Evolutionary conservation across 768 basidiomycete species (phyloP), one percentile per base, ranked within the genome.

Genomic region (Ramaria rubella): DNA sequence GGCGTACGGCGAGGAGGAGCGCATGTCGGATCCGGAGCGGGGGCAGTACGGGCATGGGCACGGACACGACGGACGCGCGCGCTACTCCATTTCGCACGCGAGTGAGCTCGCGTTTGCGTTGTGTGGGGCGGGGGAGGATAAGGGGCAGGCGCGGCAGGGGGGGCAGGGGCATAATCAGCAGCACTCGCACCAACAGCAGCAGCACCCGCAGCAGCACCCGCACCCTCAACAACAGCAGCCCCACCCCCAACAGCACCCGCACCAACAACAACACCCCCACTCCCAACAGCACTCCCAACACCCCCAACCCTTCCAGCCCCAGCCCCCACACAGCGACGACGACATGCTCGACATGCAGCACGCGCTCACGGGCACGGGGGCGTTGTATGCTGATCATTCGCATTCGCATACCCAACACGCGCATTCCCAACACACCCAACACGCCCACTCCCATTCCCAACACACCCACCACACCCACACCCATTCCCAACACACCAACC

Each of bases 341-440:
- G 73, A 76, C 54, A 73, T 73, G 1, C 54, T 68, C 29, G 59
- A 65, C 30, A 77, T 75, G 65, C 60, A 68, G 8, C 48, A 49
- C 29, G 48, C 48, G 9, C 48, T 49, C 15, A 26, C 48, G 27
- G 48, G 48, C n/a, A n/a, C n/a, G n/a, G n/a, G n/a, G n/a, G n/a
- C n/a, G n/a, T n/a, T n/a, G n/a, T n/a, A n/a, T n/a, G n/a, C n/a
- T n/a, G n/a, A n/a, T n/a, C n/a, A 17, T 49, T 17, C 29, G 29
- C 29, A 24, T n/a, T n/a, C n/a, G 48, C 12, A 31, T 19, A 45
- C 24, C 43, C 43, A 42, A 61, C 17, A 27, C 62, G 27, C 11
- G 26, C 15, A 9, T 12, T 51, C 43, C 19, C 43, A n/a, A 21
- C 24, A 19, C 21, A 7, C 9, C 9, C 9, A 7, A 9, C 43